phyloP scores from a whole-genome alignment of 371 early-diverging fungal species.

The Sporodiniella umbellata region DNA sequence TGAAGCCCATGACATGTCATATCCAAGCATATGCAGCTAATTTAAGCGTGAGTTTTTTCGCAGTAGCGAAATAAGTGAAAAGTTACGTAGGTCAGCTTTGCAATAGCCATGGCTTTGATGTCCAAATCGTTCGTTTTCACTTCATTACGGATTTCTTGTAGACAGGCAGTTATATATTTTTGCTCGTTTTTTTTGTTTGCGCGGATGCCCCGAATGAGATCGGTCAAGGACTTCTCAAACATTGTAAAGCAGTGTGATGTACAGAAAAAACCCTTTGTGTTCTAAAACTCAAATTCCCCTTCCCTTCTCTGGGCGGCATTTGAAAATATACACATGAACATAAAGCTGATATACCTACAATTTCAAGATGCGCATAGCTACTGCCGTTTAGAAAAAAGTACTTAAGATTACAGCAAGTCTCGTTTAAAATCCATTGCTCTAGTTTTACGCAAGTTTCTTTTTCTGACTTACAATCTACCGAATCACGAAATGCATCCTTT shows the following conservation, averaged over 20 bases:
- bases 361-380: no score
- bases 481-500: no score
- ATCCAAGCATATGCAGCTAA: conserved; percentile 95
- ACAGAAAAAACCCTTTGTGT: background rate
- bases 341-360: no score
- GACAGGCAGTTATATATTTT: conserved; percentile 76
- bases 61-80: no score
- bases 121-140: conserved; percentile 81
- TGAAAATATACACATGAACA: background rate
- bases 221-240: conserved; percentile 83
- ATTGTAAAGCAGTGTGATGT: conserved; percentile 31
- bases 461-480: no score
- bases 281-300: background rate
- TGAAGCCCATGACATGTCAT: conserved; percentile 94
- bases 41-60: background rate
- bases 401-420: no score
- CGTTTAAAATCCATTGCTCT: no score
- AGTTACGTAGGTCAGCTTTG: conserved; percentile 86
- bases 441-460: no score
- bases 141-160: conserved; percentile 89
- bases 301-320: background rate
- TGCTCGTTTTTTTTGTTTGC: conserved; percentile 91
- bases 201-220: conserved; percentile 91
- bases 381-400: no score
- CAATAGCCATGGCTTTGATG: conserved; percentile 83